Base-by-base conservation (phyloP, 2,329 filamentous ascomycete genomes). In the Fusarium palustre region DNA sequence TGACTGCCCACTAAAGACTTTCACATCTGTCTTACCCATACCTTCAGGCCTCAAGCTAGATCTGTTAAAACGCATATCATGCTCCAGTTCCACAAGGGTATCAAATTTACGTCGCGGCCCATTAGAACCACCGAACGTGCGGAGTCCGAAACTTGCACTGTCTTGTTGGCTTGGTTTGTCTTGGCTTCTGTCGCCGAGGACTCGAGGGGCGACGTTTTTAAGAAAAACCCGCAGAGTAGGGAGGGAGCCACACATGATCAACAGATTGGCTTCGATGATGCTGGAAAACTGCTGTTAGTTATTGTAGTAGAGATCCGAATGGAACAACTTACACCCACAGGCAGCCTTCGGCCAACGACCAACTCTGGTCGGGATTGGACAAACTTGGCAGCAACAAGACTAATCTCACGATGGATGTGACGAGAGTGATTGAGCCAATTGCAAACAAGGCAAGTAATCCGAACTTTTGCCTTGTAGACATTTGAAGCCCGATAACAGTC, bases 191-290 rank as follows among this genome's bases (percentile, higher is more conserved):
- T 63, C 59, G 9, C 59, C 59, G 2, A 63, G 59, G 3, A 63
- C 59, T 16, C 48, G 47, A 7, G 59, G 59, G 0, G 59, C 57
- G 31, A 62, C 57, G 6, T 63, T 43, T 8, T 55, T 62, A 3
- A 63, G 47, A 7, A 63, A 63, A 2, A 63, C 58, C 3, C 59
- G 41, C 6, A 63, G 57, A 0, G 59, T 63, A 3, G 59, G 59
- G 9, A 63, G 57, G 1, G 47, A 63, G 1, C 59, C 59, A 13
- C 59, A 63, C 34, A 63, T 63, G 2, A 63, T 63, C 1, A 63
- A 41, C 0, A 63, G 30, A 5, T 63, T 63, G 15, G 59, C 59
- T 34, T 63, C 59, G 0, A 63, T 62, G 18, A 63, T 63, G 1
- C 59, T 63, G 7, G 3, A 2, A 12, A 1, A 0, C 16, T n/a